Evolutionary conservation across 2,329 filamentous ascomycete genomes (phyloP).

Genomic region (Neoascochyta sp.): DNA sequence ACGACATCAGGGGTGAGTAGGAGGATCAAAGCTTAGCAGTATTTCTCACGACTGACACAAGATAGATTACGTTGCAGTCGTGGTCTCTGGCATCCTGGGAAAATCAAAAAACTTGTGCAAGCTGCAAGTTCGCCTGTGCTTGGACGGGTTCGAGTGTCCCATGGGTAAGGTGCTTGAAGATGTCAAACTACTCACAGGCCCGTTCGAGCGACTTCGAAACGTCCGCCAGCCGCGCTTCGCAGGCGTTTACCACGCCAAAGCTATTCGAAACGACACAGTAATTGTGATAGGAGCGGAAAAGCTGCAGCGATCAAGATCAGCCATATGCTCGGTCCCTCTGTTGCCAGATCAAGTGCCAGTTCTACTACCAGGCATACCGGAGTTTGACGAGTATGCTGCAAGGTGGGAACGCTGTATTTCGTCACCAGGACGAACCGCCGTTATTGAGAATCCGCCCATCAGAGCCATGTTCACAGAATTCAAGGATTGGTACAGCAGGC

Average conservation of each 20-base stretch:
- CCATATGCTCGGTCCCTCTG: slow-evolving; percentile 25
- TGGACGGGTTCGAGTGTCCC: slow-evolving; percentile 24
- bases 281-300: too few species aligned
- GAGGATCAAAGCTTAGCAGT: neutral
- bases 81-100: slow-evolving; percentile 29
- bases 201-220: slow-evolving; percentile 31
- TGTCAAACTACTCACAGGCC: slow-evolving; percentile 23
- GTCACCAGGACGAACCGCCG: slow-evolving; percentile 2
- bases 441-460: slow-evolving; percentile 22
- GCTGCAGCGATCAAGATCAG: too few species aligned
- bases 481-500: slow-evolving; percentile 29
- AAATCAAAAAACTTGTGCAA: slow-evolving; percentile 27
- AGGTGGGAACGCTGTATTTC: slow-evolving; percentile 20
- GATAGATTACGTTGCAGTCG: slow-evolving; percentile 30
- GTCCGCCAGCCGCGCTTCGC: slow-evolving; percentile 24
- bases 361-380: slow-evolving; percentile 10
- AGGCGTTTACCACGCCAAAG: slow-evolving; percentile 22
- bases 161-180: slow-evolving; percentile 20
- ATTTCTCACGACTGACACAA: neutral
- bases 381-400: slow-evolving; percentile 21
- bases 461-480: slow-evolving; percentile 33
- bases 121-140: slow-evolving; percentile 27
- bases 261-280: too few species aligned
- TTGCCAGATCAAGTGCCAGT: slow-evolving; percentile 14
- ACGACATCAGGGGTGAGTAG: slow-evolving; percentile 30